Base-by-base conservation (phyloP, 208 protist species). In the Angomonas desouzai region DNA sequence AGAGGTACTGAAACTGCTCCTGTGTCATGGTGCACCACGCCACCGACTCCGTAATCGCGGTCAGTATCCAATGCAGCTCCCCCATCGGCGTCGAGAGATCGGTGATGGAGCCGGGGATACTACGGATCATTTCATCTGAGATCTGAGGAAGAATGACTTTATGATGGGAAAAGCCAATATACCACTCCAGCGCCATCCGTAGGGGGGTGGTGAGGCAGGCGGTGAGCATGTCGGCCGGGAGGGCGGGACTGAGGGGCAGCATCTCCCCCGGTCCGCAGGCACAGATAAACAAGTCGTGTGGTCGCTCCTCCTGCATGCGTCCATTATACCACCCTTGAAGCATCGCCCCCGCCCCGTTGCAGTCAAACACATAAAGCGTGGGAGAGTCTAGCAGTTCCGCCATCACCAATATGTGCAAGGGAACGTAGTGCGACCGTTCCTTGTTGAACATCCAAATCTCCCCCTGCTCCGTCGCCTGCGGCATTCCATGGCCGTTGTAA, bases 401-500 rank as follows among this genome's bases (percentile, higher is more conserved):
- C 16, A 99, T 83, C 48, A 99, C 97, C 38, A 91, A 89, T 18
- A 99, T 89, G 45, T 96, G 97, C 13, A 99, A 63, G 11, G 98
- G 98, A n/a, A 99, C 97, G 79, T 99, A 99, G 83, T 99, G 93
- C 29, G 95, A 98, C 61, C 92, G 96, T 47, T 98, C 81, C 68
- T 83, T 66, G 83, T 99, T 98, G 71, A 99, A 99, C 43, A 99
- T 83, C 98, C 98, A 99, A 43, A 99, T 83, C 79, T 99, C 98
- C 45, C 98, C 98, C 55, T 97, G 93, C 7, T 68, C 62, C 2
- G 98, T 99, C 51, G 98, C 98, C 22, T 85, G 75, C 7, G 98
- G 98, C 74, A 99, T 98, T 62, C 98, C 98, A 70, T 99, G 98
- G 18, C 98, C 98, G 73, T 99, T 99, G 81, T 99, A 99, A 74